These are phyloP conservation scores for Gaeumannomyces sp. DNA, from an alignment of 2,329 filamentous ascomycete species.

Conservation along the genomic window DNA sequence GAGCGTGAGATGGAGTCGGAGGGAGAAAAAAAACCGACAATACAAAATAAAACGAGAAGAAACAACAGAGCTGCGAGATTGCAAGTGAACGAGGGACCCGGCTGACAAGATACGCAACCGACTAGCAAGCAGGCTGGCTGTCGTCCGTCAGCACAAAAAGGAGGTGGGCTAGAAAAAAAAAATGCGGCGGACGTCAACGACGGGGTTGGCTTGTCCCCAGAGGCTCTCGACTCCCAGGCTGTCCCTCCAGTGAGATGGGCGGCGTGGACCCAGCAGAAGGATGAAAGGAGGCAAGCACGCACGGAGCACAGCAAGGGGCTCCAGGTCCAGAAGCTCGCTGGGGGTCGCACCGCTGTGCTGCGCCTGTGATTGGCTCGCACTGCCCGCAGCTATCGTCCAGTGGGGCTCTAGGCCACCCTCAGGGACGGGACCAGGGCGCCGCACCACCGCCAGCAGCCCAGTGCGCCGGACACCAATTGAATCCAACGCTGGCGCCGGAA, in stretches of 20 bases:
- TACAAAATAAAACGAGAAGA: background rate
- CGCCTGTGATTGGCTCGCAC: background rate
- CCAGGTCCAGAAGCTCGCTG: background rate
- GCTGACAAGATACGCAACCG: background rate
- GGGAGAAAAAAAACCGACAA: background rate
- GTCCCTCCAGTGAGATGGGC: background rate
- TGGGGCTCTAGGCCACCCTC: background rate
- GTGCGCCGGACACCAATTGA: background rate
- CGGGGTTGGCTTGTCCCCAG: background rate
- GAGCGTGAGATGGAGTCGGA: background rate
- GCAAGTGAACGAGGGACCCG: background rate
- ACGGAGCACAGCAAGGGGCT: conserved; percentile 1
- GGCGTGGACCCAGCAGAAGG: background rate
- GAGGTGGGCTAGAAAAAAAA: background rate
- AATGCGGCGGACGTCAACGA: background rate
- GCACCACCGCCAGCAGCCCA: background rate
- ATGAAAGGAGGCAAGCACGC: conserved; percentile 3
- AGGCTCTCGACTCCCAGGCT: background rate
- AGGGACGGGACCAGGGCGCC: background rate
- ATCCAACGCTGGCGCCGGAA: background rate
- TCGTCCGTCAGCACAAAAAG: background rate
- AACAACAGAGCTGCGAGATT: background rate
- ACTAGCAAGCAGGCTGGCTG: too few relatives aligned
- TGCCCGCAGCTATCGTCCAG: background rate
- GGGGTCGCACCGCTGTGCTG: too few relatives aligned